Conservation (phyloP, 2,329 filamentous ascomycete species). For the Neofusicoccum ribis region DNA sequence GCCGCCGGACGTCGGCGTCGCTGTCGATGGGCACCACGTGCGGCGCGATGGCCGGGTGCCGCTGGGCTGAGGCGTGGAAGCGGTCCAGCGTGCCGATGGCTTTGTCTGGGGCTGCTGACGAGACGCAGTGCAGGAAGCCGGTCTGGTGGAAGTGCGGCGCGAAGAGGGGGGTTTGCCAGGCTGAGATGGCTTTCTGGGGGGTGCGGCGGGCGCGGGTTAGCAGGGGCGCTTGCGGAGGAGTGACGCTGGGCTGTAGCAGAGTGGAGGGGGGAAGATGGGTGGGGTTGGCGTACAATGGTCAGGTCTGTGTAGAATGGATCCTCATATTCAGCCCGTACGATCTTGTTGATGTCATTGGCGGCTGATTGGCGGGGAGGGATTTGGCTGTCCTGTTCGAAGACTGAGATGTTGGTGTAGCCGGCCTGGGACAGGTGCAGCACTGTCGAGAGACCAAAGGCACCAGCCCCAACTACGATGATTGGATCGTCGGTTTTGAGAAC, state of each 20-base stretch:
- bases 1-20: constrained; percentile 43
- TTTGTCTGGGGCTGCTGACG: constrained; percentile 50
- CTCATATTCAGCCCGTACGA: constrained; percentile 60
- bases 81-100: constrained; percentile 49
- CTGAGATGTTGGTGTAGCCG: constrained; percentile 31
- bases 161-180: constrained; percentile 56
- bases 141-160: constrained; percentile 55
- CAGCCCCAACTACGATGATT: constrained; percentile 32
- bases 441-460: constrained; percentile 36
- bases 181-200: constrained; percentile 50
- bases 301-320: constrained; percentile 58
- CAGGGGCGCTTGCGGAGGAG: neutral
- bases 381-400: constrained; percentile 33
- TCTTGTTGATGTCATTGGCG: constrained; percentile 63
- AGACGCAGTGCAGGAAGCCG: constrained; percentile 54
- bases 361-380: constrained; percentile 56
- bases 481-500: constrained; percentile 26
- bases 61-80: constrained; percentile 43
- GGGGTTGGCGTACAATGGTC: constrained; percentile 45
- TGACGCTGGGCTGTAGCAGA: too few relatives aligned
- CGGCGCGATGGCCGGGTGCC: constrained; percentile 42
- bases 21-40: constrained; percentile 39
- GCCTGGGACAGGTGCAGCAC: constrained; percentile 31
- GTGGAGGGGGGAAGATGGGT: neutral
- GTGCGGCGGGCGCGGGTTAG: neutral